Evolutionary conservation across 1,284 basidiomycete genomes (phyloP), one percentile per base, ranked within the genome.

Genomic region (Ceratobasidium sp.): DNA sequence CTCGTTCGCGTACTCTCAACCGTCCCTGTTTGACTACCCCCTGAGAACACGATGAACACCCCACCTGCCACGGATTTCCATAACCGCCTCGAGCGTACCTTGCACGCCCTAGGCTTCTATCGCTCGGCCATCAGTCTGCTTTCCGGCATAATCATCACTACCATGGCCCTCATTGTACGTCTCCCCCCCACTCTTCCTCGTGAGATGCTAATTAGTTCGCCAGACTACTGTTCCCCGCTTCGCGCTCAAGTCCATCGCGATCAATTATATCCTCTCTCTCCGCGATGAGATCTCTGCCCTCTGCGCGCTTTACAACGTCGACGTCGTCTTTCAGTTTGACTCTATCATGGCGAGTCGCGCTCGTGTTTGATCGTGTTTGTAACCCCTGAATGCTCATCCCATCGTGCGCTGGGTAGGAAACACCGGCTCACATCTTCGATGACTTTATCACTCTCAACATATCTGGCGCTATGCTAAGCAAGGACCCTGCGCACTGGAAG

Each of bases 101-200:
- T 71, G 33, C n/a, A 46, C 35, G 18, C 12, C 10, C 35, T 71
- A n/a, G 68, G 68, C 4, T 41, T 71, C 52, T 50, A 71, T n/a
- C 35, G 23, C 14, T n/a, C 68, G 20, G 35, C 55, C 12, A 59
- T 27, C 44, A 55, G 12, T 20, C 55, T 71, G 10, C 54, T 71
- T 6, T 8, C 55, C n/a, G 52, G 54, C 20, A 35, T 71, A 6
- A 41, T 71, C 18, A 71, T 71, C 50, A 71, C 54, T 33, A 41
- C 38, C 1, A 57, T 71, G 33, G 68, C 54, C 18, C 54, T 71
- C 54, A 71, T 71, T 6, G 68, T 44, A 59, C 27, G 54, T 59
- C 6, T 38, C 27, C 30, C 44, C 18, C 20, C 2, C 8, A n/a
- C 5, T 46, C 68, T 44, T 10, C 20, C 7, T 20, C 7, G 20